Base-by-base conservation (phyloP, 2,329 filamentous ascomycete genomes). In the Colletotrichum melonis region DNA sequence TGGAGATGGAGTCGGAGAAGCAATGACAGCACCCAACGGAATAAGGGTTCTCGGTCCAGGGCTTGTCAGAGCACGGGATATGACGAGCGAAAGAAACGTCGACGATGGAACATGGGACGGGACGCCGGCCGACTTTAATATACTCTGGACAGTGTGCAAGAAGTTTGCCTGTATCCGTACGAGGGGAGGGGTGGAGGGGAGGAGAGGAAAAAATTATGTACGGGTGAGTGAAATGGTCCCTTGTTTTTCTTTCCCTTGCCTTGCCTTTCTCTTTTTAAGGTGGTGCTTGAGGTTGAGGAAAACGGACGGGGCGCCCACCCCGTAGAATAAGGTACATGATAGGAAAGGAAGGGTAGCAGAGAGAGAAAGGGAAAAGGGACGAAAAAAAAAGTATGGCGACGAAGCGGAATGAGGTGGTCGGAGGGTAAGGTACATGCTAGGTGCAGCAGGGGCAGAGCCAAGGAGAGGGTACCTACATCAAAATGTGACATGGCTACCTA, bases 1-100 rank as follows among this genome's bases (percentile, higher is more conserved):
- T 66, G 19, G 56, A 49, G 62, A 73, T 71, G 67, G 71, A 73
- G 71, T 63, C 67, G 67, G 68, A 73, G 67, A 66, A 70, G 72
- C 52, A 74, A 73, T 30, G 57, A 64, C 63, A 46, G 63, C 56
- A 65, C 60, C 71, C 70, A 65, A 70, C 70, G 55, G 55, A 73
- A 60, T 65, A 62, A 70, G 67, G 67, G 70, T 64, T 55, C 66
- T 69, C 55, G 60, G 58, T 35, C 56, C 30, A 52, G 58, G 52
- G 59, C 24, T 30, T 54, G 24, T 57, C 30, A 28, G 19, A 35
- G 49, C 28, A 55, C 11, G 30, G 35, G 56, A 35, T 28, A 54
- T 35, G 56, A 42, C 46, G 35, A 56, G 32, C 59, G 62, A 42
- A 28, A 38, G 26, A 60, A 55, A 14, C 32, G 54, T 55, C 24